phyloP scores from a whole-genome alignment of 495 filamentous ascomycete species.

The Corynascus novoguineensis region DNA sequence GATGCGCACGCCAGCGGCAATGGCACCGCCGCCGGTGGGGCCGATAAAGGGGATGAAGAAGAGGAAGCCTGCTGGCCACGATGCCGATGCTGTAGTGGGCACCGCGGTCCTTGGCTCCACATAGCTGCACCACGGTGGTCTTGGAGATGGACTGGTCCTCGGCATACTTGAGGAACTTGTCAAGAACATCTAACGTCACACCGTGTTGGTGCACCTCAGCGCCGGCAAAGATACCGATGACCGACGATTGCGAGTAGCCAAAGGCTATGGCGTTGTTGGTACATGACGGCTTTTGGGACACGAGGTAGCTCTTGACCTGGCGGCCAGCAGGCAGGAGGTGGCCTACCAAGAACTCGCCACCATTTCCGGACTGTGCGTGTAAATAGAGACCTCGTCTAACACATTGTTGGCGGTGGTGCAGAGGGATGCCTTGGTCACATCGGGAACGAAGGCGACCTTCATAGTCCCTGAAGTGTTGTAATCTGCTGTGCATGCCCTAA shows the following conservation, averaged over 20 bases:
- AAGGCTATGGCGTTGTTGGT: background rate
- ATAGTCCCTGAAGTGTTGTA: background rate
- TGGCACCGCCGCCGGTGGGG: too few species aligned
- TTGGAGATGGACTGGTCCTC: background rate
- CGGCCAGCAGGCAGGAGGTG: background rate
- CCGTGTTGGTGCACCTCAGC: slow-evolving; percentile 1
- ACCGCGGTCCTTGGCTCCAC: background rate
- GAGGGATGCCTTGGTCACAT: background rate
- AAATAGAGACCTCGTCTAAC: background rate
- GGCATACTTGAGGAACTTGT: background rate
- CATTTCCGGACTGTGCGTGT: background rate
- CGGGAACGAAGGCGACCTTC: background rate
- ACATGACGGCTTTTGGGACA: background rate
- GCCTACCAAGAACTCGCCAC: background rate
- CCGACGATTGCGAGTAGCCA: background rate
- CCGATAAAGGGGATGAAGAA: too few species aligned
- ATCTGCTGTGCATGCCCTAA: background rate
- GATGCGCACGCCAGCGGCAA: too few species aligned
- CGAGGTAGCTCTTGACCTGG: background rate
- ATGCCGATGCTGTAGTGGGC: background rate
- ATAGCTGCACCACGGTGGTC: background rate
- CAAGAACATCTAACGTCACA: background rate
- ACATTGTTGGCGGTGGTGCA: background rate
- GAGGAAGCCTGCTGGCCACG: background rate
- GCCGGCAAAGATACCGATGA: background rate